Base-by-base conservation (phyloP, 176 grass and related monocot species). In the Aegilops bicornis region DNA sequence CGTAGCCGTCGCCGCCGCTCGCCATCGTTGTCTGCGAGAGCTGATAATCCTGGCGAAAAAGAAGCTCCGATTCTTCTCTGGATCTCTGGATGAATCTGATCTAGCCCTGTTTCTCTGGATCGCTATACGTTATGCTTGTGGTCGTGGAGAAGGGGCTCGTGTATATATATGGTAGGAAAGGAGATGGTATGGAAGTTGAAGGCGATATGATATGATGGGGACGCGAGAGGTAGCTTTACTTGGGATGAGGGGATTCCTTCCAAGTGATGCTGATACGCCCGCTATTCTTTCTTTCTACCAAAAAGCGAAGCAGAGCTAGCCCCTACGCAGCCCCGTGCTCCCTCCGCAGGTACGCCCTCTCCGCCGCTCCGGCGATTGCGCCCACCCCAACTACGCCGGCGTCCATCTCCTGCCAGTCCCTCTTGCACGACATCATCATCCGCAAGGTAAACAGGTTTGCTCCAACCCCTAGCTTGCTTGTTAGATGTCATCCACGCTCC, bases 211-310 rank as follows among this genome's bases (percentile, higher is more conserved):
- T 63, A 73, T 75, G 33, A 8, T 63, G 33, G 63, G 84, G 77
- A 85, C 29, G 14, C 66, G 40, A 36, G 29, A 45, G 60, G 33
- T 62, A 76, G 79, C 70, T 89, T 92, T 89, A 76, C 84, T 82
- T 90, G 78, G 74, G 47, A 29, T 6, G 69, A 60, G 72, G 63
- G 78, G 78, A 91, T 91, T 96, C 89, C 82, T 75, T 80, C 32
- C 20, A 74, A 27, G 32, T 47, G 71, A 74, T 27, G 11, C 39
- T 73, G n/a, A 8, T 37, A 45, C 25, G 37, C 70, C 22, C 43
- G 14, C 1, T 50, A 16, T 31, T 31, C 30, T 31, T 31, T 31
- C 30, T 31, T 31, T 31, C 30, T 31, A 31, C 30, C 30, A 31
- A 31, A 31, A 31, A 31, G 30, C 30, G 37, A n/a, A 45, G 11